These are phyloP conservation scores for Ceratobasidium papillatum DNA, from an alignment of 1,284 basidiomycete species.

Conservation along the genomic window DNA sequence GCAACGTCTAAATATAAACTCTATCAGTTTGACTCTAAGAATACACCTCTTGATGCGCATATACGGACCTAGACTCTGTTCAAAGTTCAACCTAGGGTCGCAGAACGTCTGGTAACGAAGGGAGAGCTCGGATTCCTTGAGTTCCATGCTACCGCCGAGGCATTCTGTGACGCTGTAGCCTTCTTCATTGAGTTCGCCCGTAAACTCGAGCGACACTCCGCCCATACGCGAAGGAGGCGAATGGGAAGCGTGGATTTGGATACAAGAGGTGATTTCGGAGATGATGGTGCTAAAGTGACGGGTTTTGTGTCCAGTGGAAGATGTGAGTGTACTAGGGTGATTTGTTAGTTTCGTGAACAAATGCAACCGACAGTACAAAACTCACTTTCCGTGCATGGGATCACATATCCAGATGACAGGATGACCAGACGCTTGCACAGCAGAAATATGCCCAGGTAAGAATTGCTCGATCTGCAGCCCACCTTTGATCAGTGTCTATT, in stretches of 20 bases:
- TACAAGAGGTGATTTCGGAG: conserved; percentile 81
- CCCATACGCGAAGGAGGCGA: conserved; percentile 71
- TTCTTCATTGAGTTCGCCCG: conserved; percentile 91
- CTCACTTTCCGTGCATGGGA: conserved; percentile 96
- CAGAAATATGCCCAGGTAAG: conserved; percentile 84
- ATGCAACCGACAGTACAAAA: conserved; percentile 37
- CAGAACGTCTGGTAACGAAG: conserved; percentile 84
- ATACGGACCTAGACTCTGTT: conserved; percentile 76
- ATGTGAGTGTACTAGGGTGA: conserved; percentile 75
- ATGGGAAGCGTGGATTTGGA: conserved; percentile 79
- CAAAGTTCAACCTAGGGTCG: conserved; percentile 82
- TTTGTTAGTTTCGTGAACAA: conserved; percentile 6
- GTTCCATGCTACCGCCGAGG: conserved; percentile 80
- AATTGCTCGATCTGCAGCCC: conserved; percentile 70
- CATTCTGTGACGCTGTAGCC: conserved; percentile 93
- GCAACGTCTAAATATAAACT: conserved; percentile 65
- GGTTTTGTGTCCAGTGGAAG: conserved; percentile 82
- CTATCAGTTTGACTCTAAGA: conserved; percentile 34
- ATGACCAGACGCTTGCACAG: conserved; percentile 82
- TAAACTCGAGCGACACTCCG: conserved; percentile 98
- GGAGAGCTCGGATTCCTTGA: conserved; percentile 74
- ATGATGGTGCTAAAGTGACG: conserved; percentile 93
- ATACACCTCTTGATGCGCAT: background rate
- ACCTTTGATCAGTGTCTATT: conserved; percentile 2
- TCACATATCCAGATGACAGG: conserved; percentile 95